A percentile compares a stretch with the other conserved stretches of the same genome.
phyloP scores from a whole-genome alignment of 2,329 filamentous ascomycete species.

The Phialemonium atrogriseum region DNA sequence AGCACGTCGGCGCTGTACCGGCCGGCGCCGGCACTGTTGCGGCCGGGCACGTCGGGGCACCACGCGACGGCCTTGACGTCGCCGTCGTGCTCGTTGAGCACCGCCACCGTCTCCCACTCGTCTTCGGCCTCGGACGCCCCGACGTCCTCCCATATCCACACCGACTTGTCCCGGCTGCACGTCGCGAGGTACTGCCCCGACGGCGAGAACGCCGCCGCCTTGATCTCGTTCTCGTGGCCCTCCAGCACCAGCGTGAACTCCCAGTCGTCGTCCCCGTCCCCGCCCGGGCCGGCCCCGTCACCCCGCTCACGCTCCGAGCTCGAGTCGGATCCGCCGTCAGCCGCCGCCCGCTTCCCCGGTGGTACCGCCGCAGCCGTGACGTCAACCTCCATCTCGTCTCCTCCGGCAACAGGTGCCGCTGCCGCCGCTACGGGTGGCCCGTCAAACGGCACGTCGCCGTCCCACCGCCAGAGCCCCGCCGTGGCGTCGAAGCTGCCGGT shows the following conservation, averaged over 20 bases:
- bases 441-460: conserved; percentile 39
- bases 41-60: conserved; percentile 62
- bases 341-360: conserved; percentile 11
- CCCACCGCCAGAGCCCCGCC: conserved; percentile 73
- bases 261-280: conserved; percentile 58
- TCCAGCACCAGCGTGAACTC: conserved; percentile 87
- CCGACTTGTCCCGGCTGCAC: conserved; percentile 83
- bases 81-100: conserved; percentile 87
- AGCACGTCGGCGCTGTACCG: conserved; percentile 61
- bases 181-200: conserved; percentile 76
- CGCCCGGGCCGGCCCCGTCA: too few species aligned
- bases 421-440: too few species aligned
- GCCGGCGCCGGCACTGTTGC: conserved; percentile 23
- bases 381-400: conserved; percentile 32
- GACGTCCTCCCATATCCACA: conserved; percentile 98
- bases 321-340: too few species aligned
- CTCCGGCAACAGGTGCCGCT: conserved; percentile 17
- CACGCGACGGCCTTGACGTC: conserved; percentile 93
- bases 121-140: conserved; percentile 66
- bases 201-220: conserved; percentile 67
- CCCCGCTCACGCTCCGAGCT: too few species aligned
- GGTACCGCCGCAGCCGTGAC: conserved; percentile 17
- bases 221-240: conserved; percentile 91
- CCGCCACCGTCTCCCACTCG: conserved; percentile 94
- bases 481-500: conserved; percentile 93